Evolutionary conservation across 2,329 filamentous ascomycete species (phyloP).

Genomic region (Fusarium fracticaudum): DNA sequence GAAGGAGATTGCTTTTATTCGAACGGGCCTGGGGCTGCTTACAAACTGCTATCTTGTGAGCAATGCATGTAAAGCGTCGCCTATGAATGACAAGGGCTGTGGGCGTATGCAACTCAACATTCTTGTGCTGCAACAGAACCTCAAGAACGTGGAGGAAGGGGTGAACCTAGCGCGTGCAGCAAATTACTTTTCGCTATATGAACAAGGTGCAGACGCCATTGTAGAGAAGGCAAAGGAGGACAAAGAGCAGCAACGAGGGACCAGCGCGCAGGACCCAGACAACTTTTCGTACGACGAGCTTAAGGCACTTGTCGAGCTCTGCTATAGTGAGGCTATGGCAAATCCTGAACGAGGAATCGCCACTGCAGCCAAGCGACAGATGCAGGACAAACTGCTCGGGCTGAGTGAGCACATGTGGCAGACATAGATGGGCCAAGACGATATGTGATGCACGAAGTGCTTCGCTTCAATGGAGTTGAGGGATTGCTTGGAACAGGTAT

Average conservation of each 20-base stretch:
- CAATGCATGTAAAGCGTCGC: conserved; percentile 74
- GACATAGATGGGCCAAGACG: conserved; percentile 39
- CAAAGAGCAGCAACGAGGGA: conserved; percentile 49
- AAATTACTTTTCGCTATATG: conserved; percentile 76
- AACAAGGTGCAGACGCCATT: conserved; percentile 71
- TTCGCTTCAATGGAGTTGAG: conserved; percentile 21
- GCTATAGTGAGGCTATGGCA: conserved; percentile 72
- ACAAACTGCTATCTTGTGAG: conserved; percentile 82
- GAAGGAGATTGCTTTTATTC: conserved; percentile 78
- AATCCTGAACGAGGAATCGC: conserved; percentile 75
- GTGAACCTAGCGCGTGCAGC: conserved; percentile 71
- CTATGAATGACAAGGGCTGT: conserved; percentile 86
- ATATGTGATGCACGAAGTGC: background rate
- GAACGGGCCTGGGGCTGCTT: conserved; percentile 77
- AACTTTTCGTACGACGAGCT: conserved; percentile 73
- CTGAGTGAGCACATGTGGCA: conserved; percentile 80
- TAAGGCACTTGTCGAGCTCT: conserved; percentile 72
- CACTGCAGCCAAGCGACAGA: conserved; percentile 71
- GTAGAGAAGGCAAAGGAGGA: conserved; percentile 68
- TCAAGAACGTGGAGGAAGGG: conserved; percentile 87
- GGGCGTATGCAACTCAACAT: conserved; percentile 94
- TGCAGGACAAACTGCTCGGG: conserved; percentile 75
- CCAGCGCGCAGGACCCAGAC: conserved; percentile 49
- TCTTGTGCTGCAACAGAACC: conserved; percentile 92
- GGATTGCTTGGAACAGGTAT: conserved; percentile 11